These are phyloP conservation scores for Aspergillus mulundensis DNA, from an alignment of 495 filamentous ascomycete genomes.

Conservation along the genomic window DNA sequence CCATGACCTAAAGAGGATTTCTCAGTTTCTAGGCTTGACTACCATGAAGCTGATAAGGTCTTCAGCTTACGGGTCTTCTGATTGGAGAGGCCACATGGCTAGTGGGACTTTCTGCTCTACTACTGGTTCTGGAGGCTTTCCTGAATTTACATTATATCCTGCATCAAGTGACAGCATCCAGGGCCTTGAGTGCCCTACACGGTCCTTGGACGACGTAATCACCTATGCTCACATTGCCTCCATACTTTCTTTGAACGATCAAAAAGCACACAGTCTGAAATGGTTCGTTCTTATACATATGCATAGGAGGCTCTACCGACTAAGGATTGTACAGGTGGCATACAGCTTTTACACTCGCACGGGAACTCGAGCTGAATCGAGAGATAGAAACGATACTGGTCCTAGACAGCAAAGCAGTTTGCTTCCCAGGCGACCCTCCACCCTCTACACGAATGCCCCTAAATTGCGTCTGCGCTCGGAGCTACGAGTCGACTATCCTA, in stretches of 20 bases:
- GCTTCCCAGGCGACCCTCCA: constrained; percentile 33
- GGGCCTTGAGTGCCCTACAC: constrained; percentile 66
- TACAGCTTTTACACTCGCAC: constrained; percentile 82
- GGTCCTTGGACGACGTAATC: constrained; percentile 74
- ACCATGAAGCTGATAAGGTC: constrained; percentile 81
- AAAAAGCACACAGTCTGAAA: constrained; percentile 84
- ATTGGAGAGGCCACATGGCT: constrained; percentile 31
- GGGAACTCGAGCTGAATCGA: constrained; percentile 82
- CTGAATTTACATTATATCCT: too few relatives aligned
- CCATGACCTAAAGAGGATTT: constrained; percentile 77
- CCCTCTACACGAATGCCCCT: constrained; percentile 35
- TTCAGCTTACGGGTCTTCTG: constrained; percentile 63
- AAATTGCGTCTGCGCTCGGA: constrained; percentile 36
- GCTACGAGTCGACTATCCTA: constrained; percentile 26
- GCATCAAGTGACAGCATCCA: constrained; percentile 51
- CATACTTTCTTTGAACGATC: constrained; percentile 87
- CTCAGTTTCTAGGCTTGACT: constrained; percentile 82
- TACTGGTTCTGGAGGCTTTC: not conserved
- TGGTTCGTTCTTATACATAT: constrained; percentile 48
- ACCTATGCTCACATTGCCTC: constrained; percentile 88
- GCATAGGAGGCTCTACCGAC: not conserved
- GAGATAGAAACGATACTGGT: constrained; percentile 65
- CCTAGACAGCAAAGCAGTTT: constrained; percentile 29
- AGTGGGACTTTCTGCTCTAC: not conserved
- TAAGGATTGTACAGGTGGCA: constrained; percentile 65